phyloP scores from a whole-genome alignment of 345 rosid species.

The Cardiospermum halicacabum region DNA sequence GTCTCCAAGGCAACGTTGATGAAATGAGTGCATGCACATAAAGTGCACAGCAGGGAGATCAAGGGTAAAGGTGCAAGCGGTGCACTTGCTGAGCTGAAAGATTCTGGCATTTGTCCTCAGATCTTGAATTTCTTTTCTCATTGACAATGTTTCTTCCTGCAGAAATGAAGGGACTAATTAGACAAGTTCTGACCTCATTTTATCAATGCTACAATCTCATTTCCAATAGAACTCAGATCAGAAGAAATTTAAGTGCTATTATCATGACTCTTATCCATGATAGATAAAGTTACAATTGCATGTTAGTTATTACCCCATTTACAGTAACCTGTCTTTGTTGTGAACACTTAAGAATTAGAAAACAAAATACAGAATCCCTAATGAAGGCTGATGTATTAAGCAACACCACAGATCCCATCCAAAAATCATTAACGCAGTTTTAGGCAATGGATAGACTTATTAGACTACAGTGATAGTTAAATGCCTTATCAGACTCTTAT shows the following conservation, averaged over 20 bases:
- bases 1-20: slow-evolving; percentile 97
- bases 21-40: slow-evolving; percentile 99
- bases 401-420: neutral
- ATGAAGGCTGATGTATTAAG: neutral
- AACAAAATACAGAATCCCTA: neutral
- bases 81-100: slow-evolving; percentile 99
- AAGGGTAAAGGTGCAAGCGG: slow-evolving; percentile 89
- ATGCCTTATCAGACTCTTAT: neutral
- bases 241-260: neutral
- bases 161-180: slow-evolving; percentile 17
- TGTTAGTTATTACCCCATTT: neutral
- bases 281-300: neutral
- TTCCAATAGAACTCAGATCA: neutral
- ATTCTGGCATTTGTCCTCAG: slow-evolving; percentile 94
- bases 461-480: neutral
- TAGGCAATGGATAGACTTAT: neutral
- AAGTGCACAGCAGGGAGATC: slow-evolving; percentile 98
- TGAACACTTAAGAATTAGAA: neutral
- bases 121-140: slow-evolving; percentile 95
- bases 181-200: neutral
- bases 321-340: neutral
- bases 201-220: neutral
- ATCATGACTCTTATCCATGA: neutral
- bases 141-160: slow-evolving; percentile 75
- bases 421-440: neutral